A percentile compares a stretch with the other conserved stretches of the same genome.
phyloP scores from a whole-genome alignment of 2,329 filamentous ascomycete genomes.

The Verticillium albo-atrum region DNA sequence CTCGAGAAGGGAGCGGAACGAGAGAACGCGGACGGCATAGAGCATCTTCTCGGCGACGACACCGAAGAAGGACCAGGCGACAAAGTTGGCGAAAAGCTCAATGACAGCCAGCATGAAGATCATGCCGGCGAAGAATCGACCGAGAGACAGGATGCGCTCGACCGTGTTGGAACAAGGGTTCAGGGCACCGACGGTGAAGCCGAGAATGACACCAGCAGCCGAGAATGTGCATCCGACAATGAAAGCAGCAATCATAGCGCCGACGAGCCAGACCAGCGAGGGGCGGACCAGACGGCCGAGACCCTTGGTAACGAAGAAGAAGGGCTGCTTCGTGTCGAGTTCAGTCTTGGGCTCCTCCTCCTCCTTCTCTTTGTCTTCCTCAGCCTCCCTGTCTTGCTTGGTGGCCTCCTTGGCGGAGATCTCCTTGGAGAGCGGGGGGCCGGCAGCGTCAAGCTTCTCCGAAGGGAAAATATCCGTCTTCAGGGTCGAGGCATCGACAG shows the following conservation, averaged over 20 bases:
- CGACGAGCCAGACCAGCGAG: slow-evolving; percentile 32
- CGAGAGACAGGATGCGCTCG: slow-evolving; percentile 40
- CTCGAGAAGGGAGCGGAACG: slow-evolving; percentile 50
- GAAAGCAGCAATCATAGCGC: slow-evolving; percentile 44
- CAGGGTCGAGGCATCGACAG: slow-evolving; percentile 9
- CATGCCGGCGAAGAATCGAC: slow-evolving; percentile 51
- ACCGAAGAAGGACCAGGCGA: slow-evolving; percentile 53
- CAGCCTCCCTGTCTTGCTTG: neutral
- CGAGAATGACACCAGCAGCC: slow-evolving; percentile 55
- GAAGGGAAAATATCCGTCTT: slow-evolving; percentile 4
- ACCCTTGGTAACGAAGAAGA: slow-evolving; percentile 12
- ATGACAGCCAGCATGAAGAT: slow-evolving; percentile 57
- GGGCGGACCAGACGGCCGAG: slow-evolving; percentile 17
- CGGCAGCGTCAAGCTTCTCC: slow-evolving; percentile 1
- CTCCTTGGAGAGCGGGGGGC: slow-evolving; percentile 1
- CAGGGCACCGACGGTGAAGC: slow-evolving; percentile 53
- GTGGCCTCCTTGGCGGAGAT: neutral
- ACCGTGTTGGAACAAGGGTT: slow-evolving; percentile 45
- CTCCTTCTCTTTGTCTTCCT: neutral
- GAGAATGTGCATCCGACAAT: slow-evolving; percentile 55
- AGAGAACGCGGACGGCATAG: slow-evolving; percentile 49
- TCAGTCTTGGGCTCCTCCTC: slow-evolving; percentile 4
- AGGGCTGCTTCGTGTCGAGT: slow-evolving; percentile 11
- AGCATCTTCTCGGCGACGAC: slow-evolving; percentile 52
- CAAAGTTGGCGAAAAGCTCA: slow-evolving; percentile 54